phyloP scores from a whole-genome alignment of 2,329 filamentous ascomycete species.

The Colletotrichum zoysiae region DNA sequence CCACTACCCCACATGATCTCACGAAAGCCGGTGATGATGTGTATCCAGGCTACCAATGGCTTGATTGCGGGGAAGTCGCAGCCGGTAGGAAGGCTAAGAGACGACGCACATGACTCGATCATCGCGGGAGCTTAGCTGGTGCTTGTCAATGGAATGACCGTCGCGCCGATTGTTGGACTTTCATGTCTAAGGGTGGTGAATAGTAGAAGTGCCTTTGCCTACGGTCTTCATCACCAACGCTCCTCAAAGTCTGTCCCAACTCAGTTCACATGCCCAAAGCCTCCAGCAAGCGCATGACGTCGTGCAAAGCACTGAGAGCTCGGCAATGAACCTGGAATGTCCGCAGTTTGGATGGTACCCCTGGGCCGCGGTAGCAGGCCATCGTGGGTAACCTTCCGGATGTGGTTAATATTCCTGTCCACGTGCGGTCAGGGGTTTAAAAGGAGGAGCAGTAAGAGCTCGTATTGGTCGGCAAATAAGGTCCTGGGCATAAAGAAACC shows the following conservation, averaged over 20 bases:
- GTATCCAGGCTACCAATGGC: constrained; percentile 15
- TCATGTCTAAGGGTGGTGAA: too few species aligned
- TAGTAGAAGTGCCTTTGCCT: background rate
- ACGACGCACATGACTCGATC: constrained; percentile 2
- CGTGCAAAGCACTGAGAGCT: background rate
- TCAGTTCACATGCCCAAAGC: background rate
- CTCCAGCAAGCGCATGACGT: background rate
- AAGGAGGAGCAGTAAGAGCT: background rate
- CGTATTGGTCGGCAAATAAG: constrained; percentile 9
- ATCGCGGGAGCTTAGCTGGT: background rate
- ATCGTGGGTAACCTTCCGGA: constrained; percentile 5
- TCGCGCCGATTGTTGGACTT: background rate
- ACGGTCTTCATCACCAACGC: background rate
- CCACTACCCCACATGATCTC: constrained; percentile 32
- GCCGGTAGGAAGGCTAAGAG: constrained; percentile 13
- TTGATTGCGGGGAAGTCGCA: constrained; percentile 38
- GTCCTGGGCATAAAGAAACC: background rate
- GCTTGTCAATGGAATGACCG: background rate
- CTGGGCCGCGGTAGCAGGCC: background rate
- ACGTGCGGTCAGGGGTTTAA: constrained; percentile 21
- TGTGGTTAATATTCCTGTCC: constrained; percentile 12
- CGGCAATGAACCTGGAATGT: background rate
- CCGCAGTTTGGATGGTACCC: background rate
- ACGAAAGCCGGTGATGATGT: constrained; percentile 23
- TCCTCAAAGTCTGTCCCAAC: background rate